phyloP scores from a whole-genome alignment of 2,329 filamentous ascomycete genomes.

The Microdochium trichocladiopsis region DNA sequence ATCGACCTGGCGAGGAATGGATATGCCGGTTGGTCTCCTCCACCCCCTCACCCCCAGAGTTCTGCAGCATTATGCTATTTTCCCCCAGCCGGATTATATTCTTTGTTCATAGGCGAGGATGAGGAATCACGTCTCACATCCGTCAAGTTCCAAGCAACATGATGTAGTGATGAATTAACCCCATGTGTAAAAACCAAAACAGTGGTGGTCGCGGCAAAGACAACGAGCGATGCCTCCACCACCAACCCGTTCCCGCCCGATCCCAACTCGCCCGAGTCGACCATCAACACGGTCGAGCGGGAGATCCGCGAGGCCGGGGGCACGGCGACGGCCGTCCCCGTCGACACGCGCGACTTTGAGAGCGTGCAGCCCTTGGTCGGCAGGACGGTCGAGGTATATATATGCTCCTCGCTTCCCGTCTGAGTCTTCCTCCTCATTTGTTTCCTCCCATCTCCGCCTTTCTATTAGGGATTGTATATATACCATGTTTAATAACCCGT shows the following conservation, averaged over 20 bases:
- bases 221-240: slow-evolving; percentile 54
- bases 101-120: too few relatives aligned
- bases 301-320: slow-evolving; percentile 64
- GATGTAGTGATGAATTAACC: too few relatives aligned
- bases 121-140: too few relatives aligned
- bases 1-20: slow-evolving; percentile 66
- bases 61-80: too few relatives aligned
- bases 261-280: slow-evolving; percentile 67
- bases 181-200: too few relatives aligned
- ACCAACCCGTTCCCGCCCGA: slow-evolving; percentile 61
- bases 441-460: background rate
- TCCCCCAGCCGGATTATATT: too few relatives aligned
- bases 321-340: slow-evolving; percentile 56
- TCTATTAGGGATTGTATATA: background rate
- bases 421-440: background rate
- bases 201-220: slow-evolving; percentile 77
- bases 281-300: slow-evolving; percentile 71
- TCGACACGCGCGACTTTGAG: slow-evolving; percentile 61
- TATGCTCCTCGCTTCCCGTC: slow-evolving; percentile 8
- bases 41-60: too few relatives aligned
- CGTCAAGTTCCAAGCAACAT: too few relatives aligned
- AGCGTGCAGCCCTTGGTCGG: slow-evolving; percentile 55
- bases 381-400: slow-evolving; percentile 39
- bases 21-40: slow-evolving; percentile 53
- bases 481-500: background rate